These are phyloP conservation scores for Populus hybrid DNA, from an alignment of 441 rosid species.

Conservation along the genomic window DNA sequence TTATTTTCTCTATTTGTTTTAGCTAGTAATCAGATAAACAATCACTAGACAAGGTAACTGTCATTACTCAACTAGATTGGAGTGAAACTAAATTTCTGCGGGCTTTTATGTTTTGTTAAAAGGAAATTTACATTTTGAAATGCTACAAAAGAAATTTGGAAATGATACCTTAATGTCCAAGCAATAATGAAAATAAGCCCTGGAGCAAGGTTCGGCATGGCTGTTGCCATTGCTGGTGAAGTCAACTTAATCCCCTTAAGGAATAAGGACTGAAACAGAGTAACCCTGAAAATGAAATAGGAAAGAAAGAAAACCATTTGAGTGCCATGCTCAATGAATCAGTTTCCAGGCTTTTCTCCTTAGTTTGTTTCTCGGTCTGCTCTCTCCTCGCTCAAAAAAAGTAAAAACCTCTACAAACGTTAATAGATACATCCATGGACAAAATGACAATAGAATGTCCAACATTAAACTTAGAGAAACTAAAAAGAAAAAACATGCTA, in stretches of 20 bases:
- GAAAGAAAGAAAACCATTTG: not conserved
- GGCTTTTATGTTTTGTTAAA: not conserved
- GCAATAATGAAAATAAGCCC: slow-evolving; percentile 79
- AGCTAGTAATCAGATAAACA: no score
- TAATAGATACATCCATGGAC: no score
- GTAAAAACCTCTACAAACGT: not conserved
- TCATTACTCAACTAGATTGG: not conserved
- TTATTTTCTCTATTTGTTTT: no score
- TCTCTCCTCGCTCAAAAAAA: not conserved
- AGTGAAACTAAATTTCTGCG: not conserved
- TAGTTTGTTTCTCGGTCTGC: not conserved
- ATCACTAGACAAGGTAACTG: not conserved
- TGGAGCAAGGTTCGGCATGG: slow-evolving; percentile 94
- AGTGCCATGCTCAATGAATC: not conserved
- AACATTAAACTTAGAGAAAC: no score
- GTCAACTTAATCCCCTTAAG: slow-evolving; percentile 72
- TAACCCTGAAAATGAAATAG: slow-evolving; percentile 48
- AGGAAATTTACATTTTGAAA: not conserved
- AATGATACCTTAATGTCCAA: slow-evolving; percentile 54
- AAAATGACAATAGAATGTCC: no score
- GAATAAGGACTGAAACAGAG: slow-evolving; percentile 64
- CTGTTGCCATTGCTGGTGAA: slow-evolving; percentile 83
- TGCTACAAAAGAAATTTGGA: not conserved
- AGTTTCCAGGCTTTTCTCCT: not conserved
- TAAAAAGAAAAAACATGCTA: not conserved